Conservation (phyloP, 1,284 basidiomycete genomes). For the Ganoderma meredithae region DNA sequence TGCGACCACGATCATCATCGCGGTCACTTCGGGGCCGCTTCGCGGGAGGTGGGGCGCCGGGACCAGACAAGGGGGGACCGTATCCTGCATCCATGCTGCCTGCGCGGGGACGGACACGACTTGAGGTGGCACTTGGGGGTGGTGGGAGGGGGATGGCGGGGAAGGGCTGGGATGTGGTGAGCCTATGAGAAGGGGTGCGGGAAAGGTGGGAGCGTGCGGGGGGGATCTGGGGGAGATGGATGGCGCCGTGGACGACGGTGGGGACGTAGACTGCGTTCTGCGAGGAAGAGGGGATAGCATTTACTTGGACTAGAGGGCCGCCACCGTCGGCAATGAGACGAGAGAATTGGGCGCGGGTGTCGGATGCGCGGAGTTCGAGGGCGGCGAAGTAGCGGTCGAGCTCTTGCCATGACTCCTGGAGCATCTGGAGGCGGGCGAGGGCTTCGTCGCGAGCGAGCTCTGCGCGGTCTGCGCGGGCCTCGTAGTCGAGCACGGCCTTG, state of each 20-base stretch:
- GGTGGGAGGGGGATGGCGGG: slow-evolving; percentile 40
- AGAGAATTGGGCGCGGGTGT: slow-evolving; percentile 58
- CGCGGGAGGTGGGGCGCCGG: slow-evolving; percentile 49
- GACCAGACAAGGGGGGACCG: slow-evolving; percentile 34
- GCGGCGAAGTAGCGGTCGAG: slow-evolving; percentile 57
- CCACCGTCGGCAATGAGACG: slow-evolving; percentile 55
- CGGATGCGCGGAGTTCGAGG: slow-evolving; percentile 54
- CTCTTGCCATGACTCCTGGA: slow-evolving; percentile 61
- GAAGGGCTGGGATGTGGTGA: slow-evolving; percentile 37
- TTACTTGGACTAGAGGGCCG: slow-evolving; percentile 47
- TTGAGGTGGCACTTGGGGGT: slow-evolving; percentile 37
- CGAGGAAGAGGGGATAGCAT: slow-evolving; percentile 18
- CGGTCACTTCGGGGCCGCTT: slow-evolving; percentile 53
- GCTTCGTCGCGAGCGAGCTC: slow-evolving; percentile 66
- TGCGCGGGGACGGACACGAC: slow-evolving; percentile 50
- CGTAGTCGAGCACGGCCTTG: slow-evolving; percentile 52
- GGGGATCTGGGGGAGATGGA: slow-evolving; percentile 20
- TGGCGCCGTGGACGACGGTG: slow-evolving; percentile 25
- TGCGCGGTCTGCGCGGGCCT: slow-evolving; percentile 55
- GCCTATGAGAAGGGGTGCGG: slow-evolving; percentile 27
- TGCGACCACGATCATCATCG: slow-evolving; percentile 33
- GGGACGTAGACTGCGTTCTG: slow-evolving; percentile 28
- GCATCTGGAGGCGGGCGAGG: slow-evolving; percentile 54
- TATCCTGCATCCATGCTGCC: slow-evolving; percentile 49
- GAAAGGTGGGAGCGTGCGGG: slow-evolving; percentile 33